A percentile compares a stretch with the other conserved stretches of the same genome.
These are phyloP conservation scores for Zasmidium angulare DNA, from an alignment of 2,329 filamentous ascomycete genomes.

Conservation along the genomic window DNA sequence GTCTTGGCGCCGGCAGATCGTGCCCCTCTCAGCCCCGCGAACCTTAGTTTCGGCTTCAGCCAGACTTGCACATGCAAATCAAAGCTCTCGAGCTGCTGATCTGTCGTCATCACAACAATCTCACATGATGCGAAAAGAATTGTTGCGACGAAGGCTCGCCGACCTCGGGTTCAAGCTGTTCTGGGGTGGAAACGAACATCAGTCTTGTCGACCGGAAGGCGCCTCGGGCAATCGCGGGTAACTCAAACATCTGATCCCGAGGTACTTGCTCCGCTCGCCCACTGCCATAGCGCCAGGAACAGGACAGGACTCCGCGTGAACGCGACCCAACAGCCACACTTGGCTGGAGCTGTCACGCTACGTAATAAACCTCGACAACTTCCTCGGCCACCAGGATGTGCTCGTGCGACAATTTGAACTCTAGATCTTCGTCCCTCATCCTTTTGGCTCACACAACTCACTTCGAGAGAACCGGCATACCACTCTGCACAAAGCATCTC, in stretches of 20 bases:
- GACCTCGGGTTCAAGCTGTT: not conserved
- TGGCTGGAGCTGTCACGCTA: constrained; percentile 23
- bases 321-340: constrained; percentile 20
- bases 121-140: not conserved
- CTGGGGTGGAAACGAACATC: not conserved
- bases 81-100: not conserved
- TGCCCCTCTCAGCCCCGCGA: constrained; percentile 2
- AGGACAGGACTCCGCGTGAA: constrained; percentile 19
- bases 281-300: constrained; percentile 24
- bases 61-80: constrained; percentile 4
- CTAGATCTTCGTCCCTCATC: constrained; percentile 3
- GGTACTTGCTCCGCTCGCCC: constrained; percentile 32
- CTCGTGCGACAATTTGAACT: constrained; percentile 24
- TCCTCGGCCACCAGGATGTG: constrained; percentile 22
- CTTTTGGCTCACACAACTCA: constrained; percentile 2
- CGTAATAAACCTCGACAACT: constrained; percentile 23
- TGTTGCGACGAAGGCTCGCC: not conserved
- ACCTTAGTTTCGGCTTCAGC: constrained; percentile 4
- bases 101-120: not conserved
- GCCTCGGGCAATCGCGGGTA: too few relatives aligned
- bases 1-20: not conserved
- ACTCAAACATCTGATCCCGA: too few relatives aligned
- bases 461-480: not conserved
- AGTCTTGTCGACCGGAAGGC: not conserved
- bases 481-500: too few relatives aligned